Evolutionary conservation across 768 basidiomycete species (phyloP).

Genomic region (Tylopilus sp.): DNA sequence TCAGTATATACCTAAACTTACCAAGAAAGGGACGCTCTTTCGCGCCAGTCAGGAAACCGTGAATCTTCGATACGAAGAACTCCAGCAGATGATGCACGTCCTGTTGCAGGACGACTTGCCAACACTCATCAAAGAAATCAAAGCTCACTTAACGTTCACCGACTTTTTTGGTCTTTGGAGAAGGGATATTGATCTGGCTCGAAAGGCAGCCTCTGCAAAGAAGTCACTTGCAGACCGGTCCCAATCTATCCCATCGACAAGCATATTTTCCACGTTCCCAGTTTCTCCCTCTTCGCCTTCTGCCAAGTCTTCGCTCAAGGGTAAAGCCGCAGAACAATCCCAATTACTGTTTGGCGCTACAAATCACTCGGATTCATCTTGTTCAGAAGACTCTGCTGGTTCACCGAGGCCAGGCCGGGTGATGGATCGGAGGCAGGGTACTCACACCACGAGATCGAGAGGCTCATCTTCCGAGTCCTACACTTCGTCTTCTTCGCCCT

Average conservation of each 20-base stretch:
- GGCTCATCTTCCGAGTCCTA: constrained; percentile 22
- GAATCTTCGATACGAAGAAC: constrained; percentile 59
- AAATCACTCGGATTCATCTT: constrained; percentile 24
- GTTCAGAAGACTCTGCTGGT: constrained; percentile 20
- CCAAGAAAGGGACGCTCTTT: constrained; percentile 72
- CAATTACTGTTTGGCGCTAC: not conserved
- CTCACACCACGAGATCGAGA: constrained; percentile 16
- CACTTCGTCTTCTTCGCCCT: constrained; percentile 25
- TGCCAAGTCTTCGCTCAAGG: constrained; percentile 10
- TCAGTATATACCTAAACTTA: constrained; percentile 58
- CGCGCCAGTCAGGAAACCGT: constrained; percentile 64
- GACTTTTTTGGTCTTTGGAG: constrained; percentile 83
- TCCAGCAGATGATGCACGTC: constrained; percentile 54
- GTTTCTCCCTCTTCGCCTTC: constrained; percentile 24
- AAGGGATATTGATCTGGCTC: constrained; percentile 60
- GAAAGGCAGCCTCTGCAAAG: constrained; percentile 33
- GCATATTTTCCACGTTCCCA: constrained; percentile 57
- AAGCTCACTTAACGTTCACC: constrained; percentile 51
- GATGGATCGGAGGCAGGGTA: constrained; percentile 2
- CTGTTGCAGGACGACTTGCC: constrained; percentile 63
- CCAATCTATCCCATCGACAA: constrained; percentile 48
- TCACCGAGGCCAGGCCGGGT: constrained; percentile 4
- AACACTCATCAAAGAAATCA: constrained; percentile 61
- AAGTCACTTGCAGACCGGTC: constrained; percentile 22
- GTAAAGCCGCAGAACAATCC: constrained; percentile 8